Percentiles rank a stretch among this genome's conserved stretches.
phyloP scores from a whole-genome alignment of 306 rosid genomes.

The Comarum palustre region DNA sequence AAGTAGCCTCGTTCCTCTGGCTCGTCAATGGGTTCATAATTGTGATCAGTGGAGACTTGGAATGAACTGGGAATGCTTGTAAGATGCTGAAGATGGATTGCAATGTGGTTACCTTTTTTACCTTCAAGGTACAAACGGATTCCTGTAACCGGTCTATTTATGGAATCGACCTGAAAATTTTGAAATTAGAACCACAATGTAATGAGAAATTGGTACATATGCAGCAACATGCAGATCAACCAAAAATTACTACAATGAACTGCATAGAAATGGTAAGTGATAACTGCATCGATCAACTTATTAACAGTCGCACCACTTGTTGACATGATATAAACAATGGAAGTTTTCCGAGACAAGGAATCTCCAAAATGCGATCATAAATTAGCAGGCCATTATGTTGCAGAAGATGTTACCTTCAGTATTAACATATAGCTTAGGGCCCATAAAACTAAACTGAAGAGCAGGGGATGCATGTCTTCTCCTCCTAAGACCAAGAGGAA shows the following conservation, averaged over 20 bases:
- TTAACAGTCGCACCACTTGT: neutral
- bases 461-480: constrained; percentile 60
- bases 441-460: constrained; percentile 73
- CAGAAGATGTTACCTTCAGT: constrained; percentile 58
- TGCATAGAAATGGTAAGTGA: neutral
- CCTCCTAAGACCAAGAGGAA: constrained; percentile 64
- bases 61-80: constrained; percentile 55
- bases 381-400: neutral
- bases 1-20: constrained; percentile 58
- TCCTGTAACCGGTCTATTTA: constrained; percentile 76
- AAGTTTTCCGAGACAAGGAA: neutral
- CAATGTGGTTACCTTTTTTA: constrained; percentile 59
- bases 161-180: constrained; percentile 59
- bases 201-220: neutral
- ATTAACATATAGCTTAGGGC: constrained; percentile 86
- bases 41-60: constrained; percentile 52
- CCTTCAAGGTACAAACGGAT: constrained; percentile 82
- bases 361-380: neutral
- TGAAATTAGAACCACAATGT: constrained; percentile 13
- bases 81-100: constrained; percentile 92
- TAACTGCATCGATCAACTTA: neutral
- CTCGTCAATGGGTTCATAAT: constrained; percentile 44
- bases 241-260: neutral
- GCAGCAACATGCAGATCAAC: neutral
- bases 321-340: neutral